phyloP scores from a whole-genome alignment of 371 early-diverging fungal species.

The Zychaea mexicana region DNA sequence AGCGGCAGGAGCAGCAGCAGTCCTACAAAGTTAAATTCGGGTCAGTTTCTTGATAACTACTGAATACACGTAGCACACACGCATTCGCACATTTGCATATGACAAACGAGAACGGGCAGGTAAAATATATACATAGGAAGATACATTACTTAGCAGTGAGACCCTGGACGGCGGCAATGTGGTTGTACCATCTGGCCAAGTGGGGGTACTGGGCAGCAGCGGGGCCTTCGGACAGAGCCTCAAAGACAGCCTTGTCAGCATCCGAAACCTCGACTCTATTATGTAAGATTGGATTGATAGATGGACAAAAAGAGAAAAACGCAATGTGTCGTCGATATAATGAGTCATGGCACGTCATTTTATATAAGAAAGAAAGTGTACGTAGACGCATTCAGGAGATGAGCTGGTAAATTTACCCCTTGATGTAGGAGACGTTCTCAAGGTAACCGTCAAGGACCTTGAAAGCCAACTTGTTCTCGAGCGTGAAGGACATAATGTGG shows the following conservation, averaged over 20 bases:
- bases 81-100: too few relatives aligned
- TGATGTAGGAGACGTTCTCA: conserved; percentile 78
- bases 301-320: too few relatives aligned
- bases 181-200: conserved; percentile 94
- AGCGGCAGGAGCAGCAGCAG: conserved; percentile 10
- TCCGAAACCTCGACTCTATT: conserved; percentile 84
- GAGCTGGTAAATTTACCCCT: conserved; percentile 80
- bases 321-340: neutral
- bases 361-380: conserved; percentile 97
- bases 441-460: conserved; percentile 85
- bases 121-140: neutral
- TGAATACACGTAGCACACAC: too few relatives aligned
- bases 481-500: conserved; percentile 59
- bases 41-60: neutral
- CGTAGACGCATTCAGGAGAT: too few relatives aligned
- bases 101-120: neutral
- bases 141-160: conserved; percentile 52
- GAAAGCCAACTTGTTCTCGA: conserved; percentile 78
- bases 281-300: too few relatives aligned
- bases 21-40: conserved; percentile 38
- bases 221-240: conserved; percentile 79
- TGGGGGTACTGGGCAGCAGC: conserved; percentile 81
- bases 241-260: conserved; percentile 92
- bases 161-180: conserved; percentile 78
- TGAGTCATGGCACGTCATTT: conserved; percentile 69